Conservation (phyloP, 2,329 filamentous ascomycete species). For the Cordyceps fumosorosea region DNA sequence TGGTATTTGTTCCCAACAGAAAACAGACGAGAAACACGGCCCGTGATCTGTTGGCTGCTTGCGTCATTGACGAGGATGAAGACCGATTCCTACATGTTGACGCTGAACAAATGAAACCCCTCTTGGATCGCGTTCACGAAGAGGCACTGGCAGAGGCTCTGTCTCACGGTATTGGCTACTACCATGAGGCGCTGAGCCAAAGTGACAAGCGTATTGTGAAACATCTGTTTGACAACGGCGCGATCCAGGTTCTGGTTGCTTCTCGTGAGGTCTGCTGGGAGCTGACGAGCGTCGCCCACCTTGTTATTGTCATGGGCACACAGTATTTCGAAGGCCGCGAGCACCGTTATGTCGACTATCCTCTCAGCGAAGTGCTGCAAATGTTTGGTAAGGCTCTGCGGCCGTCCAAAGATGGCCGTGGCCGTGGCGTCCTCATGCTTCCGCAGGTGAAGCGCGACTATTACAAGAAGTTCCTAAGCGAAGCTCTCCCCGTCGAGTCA, state of each 20-base stretch:
- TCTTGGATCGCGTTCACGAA: conserved; percentile 80
- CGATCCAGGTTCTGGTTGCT: conserved; percentile 73
- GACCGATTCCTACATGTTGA: conserved; percentile 88
- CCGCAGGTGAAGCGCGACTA: conserved; percentile 92
- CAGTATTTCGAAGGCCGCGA: conserved; percentile 96
- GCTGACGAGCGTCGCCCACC: conserved; percentile 76
- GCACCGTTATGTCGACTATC: conserved; percentile 95
- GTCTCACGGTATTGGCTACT: conserved; percentile 92
- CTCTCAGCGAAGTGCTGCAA: conserved; percentile 86
- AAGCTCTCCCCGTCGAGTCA: conserved; percentile 91
- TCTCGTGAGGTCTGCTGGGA: conserved; percentile 94
- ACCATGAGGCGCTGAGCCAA: conserved; percentile 83
- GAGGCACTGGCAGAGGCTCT: conserved; percentile 81
- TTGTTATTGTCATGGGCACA: conserved; percentile 95
- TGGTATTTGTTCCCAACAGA: conserved; percentile 86
- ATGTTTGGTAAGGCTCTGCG: conserved; percentile 95
- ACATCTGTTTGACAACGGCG: conserved; percentile 82
- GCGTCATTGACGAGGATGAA: conserved; percentile 81
- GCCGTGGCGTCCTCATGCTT: conserved; percentile 93
- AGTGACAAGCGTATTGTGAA: conserved; percentile 92
- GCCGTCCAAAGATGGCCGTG: conserved; percentile 69
- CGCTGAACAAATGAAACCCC: conserved; percentile 70
- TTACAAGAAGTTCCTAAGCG: conserved; percentile 97
- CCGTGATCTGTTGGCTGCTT: conserved; percentile 80
- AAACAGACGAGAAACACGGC: conserved; percentile 89